These are phyloP conservation scores for Syncephalastrum monosporum DNA, from an alignment of 371 early-diverging fungal species.

Conservation along the genomic window DNA sequence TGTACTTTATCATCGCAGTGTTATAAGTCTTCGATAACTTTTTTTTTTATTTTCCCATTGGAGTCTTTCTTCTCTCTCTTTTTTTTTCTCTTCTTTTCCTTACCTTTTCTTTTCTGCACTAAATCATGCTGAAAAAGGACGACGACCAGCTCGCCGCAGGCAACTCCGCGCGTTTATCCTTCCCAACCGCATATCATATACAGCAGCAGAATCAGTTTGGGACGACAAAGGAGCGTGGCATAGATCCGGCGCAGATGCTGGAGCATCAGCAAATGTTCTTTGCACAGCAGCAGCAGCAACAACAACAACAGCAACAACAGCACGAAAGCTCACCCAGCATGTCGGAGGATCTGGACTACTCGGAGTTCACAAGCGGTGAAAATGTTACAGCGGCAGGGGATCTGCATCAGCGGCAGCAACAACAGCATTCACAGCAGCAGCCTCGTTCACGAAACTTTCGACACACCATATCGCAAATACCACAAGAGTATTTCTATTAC, in stretches of 20 bases:
- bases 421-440: no score
- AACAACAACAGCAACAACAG: background rate
- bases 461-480: no score
- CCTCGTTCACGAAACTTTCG: no score
- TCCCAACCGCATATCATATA: constrained; percentile 26
- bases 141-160: constrained; percentile 7
- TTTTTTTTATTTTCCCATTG: constrained; percentile 3
- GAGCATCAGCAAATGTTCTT: constrained; percentile 17
- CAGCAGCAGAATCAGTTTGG: constrained; percentile 21
- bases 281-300: constrained; percentile 15
- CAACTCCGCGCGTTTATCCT: constrained; percentile 12
- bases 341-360: constrained; percentile 18
- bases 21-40: constrained; percentile 3
- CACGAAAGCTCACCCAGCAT: constrained; percentile 21
- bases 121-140: background rate
- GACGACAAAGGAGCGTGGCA: constrained; percentile 9
- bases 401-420: constrained; percentile 6
- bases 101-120: background rate
- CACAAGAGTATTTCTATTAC: no score
- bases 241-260: constrained; percentile 15
- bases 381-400: constrained; percentile 2
- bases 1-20: no score
- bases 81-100: background rate
- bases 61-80: no score
- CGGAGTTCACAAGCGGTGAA: constrained; percentile 8